Percentiles rank a stretch among this genome's conserved stretches.
Conservation (phyloP, 345 rosid genomes). For the Rhizophora mangle region DNA sequence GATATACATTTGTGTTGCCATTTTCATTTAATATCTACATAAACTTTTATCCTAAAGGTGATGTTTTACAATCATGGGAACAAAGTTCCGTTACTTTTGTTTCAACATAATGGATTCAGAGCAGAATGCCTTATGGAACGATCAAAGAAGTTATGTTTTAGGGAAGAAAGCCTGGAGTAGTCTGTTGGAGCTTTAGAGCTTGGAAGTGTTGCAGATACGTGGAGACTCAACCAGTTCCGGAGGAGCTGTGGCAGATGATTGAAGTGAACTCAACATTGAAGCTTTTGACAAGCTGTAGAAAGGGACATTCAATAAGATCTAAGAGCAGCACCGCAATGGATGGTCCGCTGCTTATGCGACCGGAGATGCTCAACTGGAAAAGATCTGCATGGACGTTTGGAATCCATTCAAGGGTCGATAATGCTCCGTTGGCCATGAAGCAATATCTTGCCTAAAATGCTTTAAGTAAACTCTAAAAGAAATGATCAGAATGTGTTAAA, state of each 20-base stretch:
- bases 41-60: too few relatives aligned
- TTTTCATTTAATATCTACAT: too few relatives aligned
- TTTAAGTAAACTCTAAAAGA: too few relatives aligned
- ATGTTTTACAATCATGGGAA: background rate
- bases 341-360: conserved; percentile 74
- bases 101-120: conserved; percentile 51
- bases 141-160: conserved; percentile 56
- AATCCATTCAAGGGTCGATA: background rate
- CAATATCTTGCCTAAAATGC: conserved; percentile 4
- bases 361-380: conserved; percentile 67
- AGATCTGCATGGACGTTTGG: conserved; percentile 88
- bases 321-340: conserved; percentile 87
- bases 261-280: conserved; percentile 78
- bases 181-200: conserved; percentile 55
- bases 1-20: too few relatives aligned
- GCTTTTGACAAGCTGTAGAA: conserved; percentile 44
- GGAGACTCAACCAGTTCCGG: conserved; percentile 83
- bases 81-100: conserved; percentile 38
- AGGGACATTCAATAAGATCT: conserved; percentile 61
- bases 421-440: conserved; percentile 34
- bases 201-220: conserved; percentile 93
- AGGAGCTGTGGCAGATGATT: conserved; percentile 90
- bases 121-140: conserved; percentile 43
- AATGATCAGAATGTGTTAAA: too few relatives aligned
- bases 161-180: conserved; percentile 50